Percentiles rank a stretch among this genome's conserved stretches.
These are phyloP conservation scores for Pinus taeda DNA, from an alignment of 75 land plant genomes.

Conservation along the genomic window DNA sequence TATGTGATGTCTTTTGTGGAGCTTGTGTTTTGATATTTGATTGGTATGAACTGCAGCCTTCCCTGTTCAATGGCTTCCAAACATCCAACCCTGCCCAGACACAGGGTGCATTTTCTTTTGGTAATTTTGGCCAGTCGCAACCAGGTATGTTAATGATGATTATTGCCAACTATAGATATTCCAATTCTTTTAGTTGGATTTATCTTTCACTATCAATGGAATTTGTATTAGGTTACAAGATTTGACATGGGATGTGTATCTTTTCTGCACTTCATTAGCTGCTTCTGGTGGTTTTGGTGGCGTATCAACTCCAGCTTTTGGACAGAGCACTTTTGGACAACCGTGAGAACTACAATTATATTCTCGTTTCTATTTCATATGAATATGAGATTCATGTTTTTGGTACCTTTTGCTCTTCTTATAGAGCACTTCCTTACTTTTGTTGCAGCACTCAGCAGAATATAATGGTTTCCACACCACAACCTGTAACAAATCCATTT, in stretches of 20 bases:
- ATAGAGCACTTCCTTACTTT: conserved; percentile 4
- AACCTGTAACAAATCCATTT: conserved; percentile 74
- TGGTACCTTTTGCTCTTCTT: not conserved
- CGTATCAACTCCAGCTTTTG: conserved; percentile 23
- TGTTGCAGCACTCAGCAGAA: conserved; percentile 51
- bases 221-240: not conserved
- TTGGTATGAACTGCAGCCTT: conserved; percentile 31
- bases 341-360: conserved; percentile 24
- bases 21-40: conserved; percentile 9
- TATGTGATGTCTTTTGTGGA: not conserved
- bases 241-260: conserved; percentile 4
- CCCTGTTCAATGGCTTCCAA: conserved; percentile 44
- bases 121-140: conserved; percentile 48
- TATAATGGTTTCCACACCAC: conserved; percentile 36
- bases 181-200: not conserved
- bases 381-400: too few species aligned
- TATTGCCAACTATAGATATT: not conserved
- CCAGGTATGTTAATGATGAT: conserved; percentile 19
- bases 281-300: conserved; percentile 36
- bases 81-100: conserved; percentile 34
- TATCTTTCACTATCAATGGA: not conserved
- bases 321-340: conserved; percentile 41
- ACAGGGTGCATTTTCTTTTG: conserved; percentile 36
- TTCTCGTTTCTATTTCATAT: not conserved
- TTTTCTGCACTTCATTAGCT: conserved; percentile 16